Evolutionary conservation across 2,329 filamentous ascomycete genomes (phyloP).

Genomic region (Cytospora piceae): DNA sequence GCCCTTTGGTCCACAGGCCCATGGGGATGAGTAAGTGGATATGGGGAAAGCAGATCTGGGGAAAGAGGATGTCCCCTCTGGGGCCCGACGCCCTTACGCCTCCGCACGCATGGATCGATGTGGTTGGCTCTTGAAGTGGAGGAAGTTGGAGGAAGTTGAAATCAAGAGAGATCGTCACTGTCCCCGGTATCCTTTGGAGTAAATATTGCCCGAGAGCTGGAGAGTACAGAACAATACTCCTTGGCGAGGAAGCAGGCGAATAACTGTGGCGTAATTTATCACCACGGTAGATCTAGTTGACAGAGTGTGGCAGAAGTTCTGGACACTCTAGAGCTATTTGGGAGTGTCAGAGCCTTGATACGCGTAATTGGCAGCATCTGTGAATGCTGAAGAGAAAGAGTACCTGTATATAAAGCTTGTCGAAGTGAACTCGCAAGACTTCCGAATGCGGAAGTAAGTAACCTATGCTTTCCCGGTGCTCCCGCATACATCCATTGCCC

Average conservation of each 20-base stretch:
- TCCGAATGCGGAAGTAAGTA: background rate
- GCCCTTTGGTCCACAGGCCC: too few relatives aligned
- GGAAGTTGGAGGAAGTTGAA: background rate
- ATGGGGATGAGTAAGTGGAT: too few relatives aligned
- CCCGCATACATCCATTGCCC: slow-evolving; percentile 27
- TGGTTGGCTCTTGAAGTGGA: background rate
- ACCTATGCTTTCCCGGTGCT: slow-evolving; percentile 22
- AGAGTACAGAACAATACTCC: background rate
- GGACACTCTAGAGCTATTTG: too few relatives aligned
- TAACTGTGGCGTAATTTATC: too few relatives aligned
- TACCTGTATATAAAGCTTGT: too few relatives aligned
- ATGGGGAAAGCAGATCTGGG: too few relatives aligned
- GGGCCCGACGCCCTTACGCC: background rate
- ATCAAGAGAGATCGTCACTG: background rate
- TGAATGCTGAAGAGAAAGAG: too few relatives aligned
- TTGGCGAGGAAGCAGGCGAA: too few relatives aligned
- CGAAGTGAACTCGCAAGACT: background rate
- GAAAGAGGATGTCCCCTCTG: background rate
- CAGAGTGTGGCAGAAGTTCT: too few relatives aligned
- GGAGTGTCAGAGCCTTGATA: background rate
- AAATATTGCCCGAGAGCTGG: background rate
- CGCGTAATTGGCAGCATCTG: too few relatives aligned
- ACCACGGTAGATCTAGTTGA: too few relatives aligned
- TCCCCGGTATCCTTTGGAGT: background rate
- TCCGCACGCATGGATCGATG: background rate